Conservation (phyloP, 2,329 filamentous ascomycete genomes). For the Cladorrhinum sp. region DNA sequence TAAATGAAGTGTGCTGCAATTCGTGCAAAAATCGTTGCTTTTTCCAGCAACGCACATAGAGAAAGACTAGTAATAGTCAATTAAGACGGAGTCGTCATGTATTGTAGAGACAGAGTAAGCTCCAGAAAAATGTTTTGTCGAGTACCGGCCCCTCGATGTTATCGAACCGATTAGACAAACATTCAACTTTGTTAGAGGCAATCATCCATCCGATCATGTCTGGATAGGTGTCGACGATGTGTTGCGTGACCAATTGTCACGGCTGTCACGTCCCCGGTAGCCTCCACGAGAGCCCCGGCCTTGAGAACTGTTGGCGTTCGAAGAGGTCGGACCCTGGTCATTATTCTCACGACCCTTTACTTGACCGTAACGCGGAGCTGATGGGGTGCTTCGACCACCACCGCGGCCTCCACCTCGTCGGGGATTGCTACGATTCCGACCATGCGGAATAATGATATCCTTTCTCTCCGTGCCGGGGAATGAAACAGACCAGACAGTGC, state of each 20-base stretch:
- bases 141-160: no score
- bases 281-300: constrained; percentile 38
- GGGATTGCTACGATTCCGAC: constrained; percentile 33
- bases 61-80: neutral
- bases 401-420: constrained; percentile 29
- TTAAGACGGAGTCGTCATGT: neutral
- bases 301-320: constrained; percentile 19
- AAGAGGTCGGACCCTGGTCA: constrained; percentile 26
- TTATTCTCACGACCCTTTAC: constrained; percentile 25
- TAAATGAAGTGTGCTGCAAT: neutral
- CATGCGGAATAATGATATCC: constrained; percentile 38
- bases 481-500: constrained; percentile 38
- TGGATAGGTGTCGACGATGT: constrained; percentile 23
- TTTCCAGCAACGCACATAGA: neutral
- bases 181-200: no score
- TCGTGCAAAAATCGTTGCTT: neutral
- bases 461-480: constrained; percentile 40
- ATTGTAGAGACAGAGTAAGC: neutral
- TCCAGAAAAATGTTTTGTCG: neutral
- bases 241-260: constrained; percentile 42
- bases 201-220: constrained; percentile 19
- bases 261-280: constrained; percentile 42
- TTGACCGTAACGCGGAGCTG: constrained; percentile 21
- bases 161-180: no score
- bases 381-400: constrained; percentile 13